phyloP scores from a whole-genome alignment of 805 yeast genomes.

The Lipomyces anomalus region DNA sequence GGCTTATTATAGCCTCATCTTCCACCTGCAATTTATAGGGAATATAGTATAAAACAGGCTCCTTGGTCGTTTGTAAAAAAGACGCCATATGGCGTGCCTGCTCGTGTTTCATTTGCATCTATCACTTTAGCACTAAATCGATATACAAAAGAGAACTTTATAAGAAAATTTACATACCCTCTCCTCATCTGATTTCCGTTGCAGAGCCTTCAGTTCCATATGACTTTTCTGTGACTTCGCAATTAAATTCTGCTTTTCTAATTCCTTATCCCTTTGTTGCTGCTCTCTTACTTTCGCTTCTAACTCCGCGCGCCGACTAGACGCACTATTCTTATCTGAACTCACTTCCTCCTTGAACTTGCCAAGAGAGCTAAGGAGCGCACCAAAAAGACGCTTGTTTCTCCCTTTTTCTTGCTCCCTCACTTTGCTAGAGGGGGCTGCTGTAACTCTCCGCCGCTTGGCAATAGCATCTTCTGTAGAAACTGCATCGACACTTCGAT shows the following conservation, averaged over 20 bases:
- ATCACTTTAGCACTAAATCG: no score
- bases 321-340: neutral
- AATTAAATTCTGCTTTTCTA: neutral
- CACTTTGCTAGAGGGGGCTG: no score
- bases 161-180: no score
- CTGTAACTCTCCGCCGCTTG: no score
- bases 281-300: slow-evolving; percentile 9
- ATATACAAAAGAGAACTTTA: no score
- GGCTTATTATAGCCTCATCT: slow-evolving; percentile 5
- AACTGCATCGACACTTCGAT: no score
- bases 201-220: no score
- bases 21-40: slow-evolving; percentile 4
- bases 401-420: slow-evolving; percentile 22
- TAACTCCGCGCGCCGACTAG: slow-evolving; percentile 7
- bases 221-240: no score
- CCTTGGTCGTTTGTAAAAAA: slow-evolving; percentile 2
- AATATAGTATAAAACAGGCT: slow-evolving; percentile 2
- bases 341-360: slow-evolving; percentile 11
- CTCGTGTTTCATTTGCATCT: neutral
- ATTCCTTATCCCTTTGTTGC: slow-evolving; percentile 3
- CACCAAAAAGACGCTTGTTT: slow-evolving; percentile 21
- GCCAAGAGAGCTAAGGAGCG: slow-evolving; percentile 15
- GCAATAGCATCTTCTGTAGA: no score
- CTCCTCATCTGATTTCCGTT: no score
- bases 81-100: slow-evolving; percentile 4